Evolutionary conservation across 345 rosid species (phyloP).

Genomic region (Microthlaspi erraticum): DNA sequence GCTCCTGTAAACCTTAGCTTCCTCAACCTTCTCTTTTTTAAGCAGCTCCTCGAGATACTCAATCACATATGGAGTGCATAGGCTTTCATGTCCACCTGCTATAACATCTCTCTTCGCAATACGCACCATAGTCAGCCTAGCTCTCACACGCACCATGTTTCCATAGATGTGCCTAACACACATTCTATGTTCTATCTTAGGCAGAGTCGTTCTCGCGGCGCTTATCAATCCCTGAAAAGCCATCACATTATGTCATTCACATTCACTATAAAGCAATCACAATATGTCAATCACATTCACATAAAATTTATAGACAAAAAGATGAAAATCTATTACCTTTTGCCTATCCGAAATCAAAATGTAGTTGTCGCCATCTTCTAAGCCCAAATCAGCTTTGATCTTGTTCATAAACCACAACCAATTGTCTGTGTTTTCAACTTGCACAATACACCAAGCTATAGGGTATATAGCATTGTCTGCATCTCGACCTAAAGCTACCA

Average conservation of each 20-base stretch:
- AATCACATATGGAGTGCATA: neutral
- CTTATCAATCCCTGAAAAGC: no score
- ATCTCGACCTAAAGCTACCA: neutral
- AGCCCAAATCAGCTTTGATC: neutral
- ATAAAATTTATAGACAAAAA: no score
- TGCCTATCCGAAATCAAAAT: neutral
- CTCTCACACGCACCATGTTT: no score
- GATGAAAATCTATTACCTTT: no score
- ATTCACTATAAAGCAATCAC: no score
- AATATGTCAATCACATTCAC: no score
- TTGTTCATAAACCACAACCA: neutral
- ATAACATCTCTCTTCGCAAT: neutral
- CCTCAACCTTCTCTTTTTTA: neutral
- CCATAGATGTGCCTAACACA: no score
- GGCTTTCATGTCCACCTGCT: neutral
- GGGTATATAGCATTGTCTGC: neutral
- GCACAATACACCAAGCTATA: neutral
- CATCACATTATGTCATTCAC: no score
- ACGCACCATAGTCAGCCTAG: neutral
- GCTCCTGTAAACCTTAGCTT: no score
- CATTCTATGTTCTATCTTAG: no score
- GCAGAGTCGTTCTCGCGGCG: no score
- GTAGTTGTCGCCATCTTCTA: neutral
- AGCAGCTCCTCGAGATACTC: neutral
- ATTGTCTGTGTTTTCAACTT: neutral